phyloP scores from a whole-genome alignment of 805 yeast genomes.

The Ogataea naganishii region DNA sequence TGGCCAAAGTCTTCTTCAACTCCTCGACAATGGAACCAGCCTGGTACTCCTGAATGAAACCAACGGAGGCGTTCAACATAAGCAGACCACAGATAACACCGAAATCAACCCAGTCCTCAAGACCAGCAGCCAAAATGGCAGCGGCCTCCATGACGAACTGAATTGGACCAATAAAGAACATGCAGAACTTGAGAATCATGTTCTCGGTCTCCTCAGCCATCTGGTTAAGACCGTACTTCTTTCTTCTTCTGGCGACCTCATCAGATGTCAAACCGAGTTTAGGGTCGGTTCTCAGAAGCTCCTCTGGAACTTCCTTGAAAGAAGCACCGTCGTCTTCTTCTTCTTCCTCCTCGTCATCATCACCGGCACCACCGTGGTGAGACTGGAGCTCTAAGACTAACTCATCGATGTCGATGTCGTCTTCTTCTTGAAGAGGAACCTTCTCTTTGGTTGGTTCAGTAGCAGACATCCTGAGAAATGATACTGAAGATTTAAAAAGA shows the following conservation, averaged over 20 bases:
- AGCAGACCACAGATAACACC: slow-evolving; percentile 92
- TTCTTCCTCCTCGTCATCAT: slow-evolving; percentile 43
- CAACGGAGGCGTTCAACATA: slow-evolving; percentile 82
- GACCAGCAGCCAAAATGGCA: slow-evolving; percentile 90
- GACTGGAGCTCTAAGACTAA: slow-evolving; percentile 74
- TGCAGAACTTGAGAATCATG: slow-evolving; percentile 66
- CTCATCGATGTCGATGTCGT: slow-evolving; percentile 60
- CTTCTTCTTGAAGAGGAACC: slow-evolving; percentile 27
- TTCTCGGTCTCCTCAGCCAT: slow-evolving; percentile 87
- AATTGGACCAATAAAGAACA: slow-evolving; percentile 91
- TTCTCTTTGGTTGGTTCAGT: slow-evolving; percentile 18
- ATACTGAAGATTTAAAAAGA: no score
- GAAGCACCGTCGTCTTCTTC: slow-evolving; percentile 40
- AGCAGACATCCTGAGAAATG: slow-evolving; percentile 12
- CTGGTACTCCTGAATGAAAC: slow-evolving; percentile 95
- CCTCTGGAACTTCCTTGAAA: slow-evolving; percentile 80
- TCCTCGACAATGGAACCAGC: slow-evolving; percentile 98
- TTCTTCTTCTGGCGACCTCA: slow-evolving; percentile 75
- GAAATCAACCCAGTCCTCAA: slow-evolving; percentile 97
- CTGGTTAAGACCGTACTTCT: slow-evolving; percentile 84
- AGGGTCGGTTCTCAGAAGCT: slow-evolving; percentile 75
- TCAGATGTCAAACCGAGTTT: slow-evolving; percentile 66
- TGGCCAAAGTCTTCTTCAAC: slow-evolving; percentile 89
- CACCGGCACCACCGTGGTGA: slow-evolving; percentile 39
- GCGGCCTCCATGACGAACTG: slow-evolving; percentile 98